These are phyloP conservation scores for Metschnikowia lochheadii DNA, from an alignment of 805 yeast genomes.

Conservation along the genomic window DNA sequence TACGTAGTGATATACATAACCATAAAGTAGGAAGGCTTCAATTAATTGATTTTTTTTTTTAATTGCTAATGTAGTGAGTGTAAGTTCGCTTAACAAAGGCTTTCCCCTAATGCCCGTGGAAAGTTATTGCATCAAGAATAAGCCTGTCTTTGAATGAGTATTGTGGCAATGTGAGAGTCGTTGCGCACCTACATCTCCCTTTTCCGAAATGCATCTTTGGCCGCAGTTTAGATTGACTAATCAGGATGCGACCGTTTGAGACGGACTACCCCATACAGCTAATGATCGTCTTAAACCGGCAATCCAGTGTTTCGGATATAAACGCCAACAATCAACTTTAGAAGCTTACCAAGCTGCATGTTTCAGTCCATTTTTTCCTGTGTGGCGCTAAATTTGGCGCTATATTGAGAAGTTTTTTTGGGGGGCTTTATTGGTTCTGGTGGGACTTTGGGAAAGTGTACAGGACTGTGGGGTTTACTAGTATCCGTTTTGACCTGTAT, in stretches of 20 bases:
- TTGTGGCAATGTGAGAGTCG: neutral
- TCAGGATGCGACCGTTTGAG: neutral
- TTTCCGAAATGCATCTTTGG: neutral
- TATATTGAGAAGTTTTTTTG: neutral
- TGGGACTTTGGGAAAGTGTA: neutral
- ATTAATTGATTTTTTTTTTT: no score
- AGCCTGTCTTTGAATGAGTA: no score
- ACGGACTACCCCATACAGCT: neutral
- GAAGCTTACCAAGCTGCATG: neutral
- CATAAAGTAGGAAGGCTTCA: no score
- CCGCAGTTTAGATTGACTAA: neutral
- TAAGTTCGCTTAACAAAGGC: no score
- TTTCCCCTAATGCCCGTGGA: no score
- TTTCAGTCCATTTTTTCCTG: neutral
- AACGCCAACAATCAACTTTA: neutral
- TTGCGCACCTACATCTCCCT: neutral
- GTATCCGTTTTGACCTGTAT: neutral
- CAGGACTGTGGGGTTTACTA: slow-evolving; percentile 4
- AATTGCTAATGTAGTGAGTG: no score
- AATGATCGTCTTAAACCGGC: neutral
- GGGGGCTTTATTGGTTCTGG: neutral
- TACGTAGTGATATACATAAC: no score
- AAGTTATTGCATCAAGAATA: no score
- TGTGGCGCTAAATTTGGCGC: neutral
- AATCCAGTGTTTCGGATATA: neutral